These are phyloP conservation scores for Eucalyptus leucophloia DNA, from an alignment of 345 rosid genomes.

Conservation along the genomic window DNA sequence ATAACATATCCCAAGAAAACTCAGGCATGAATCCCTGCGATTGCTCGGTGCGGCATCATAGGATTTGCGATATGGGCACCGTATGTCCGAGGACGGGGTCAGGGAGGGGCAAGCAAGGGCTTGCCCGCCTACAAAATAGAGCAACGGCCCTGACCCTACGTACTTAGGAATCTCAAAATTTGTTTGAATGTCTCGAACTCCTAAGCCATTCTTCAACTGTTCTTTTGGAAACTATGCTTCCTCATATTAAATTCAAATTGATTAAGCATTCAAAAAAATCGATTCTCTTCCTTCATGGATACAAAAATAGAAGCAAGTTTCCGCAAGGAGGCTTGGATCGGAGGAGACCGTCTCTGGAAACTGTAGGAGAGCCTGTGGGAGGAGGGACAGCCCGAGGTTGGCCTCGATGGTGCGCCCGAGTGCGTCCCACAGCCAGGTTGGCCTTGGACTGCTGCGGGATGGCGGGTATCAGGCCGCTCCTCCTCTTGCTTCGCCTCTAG, in stretches of 20 bases:
- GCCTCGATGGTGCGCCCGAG: constrained; percentile 28
- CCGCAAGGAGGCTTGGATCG: constrained; percentile 18
- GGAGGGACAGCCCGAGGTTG: constrained; percentile 22
- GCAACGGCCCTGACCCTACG: background rate
- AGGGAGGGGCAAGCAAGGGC: background rate
- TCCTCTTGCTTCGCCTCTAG: background rate
- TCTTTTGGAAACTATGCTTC: background rate
- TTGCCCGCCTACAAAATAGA: background rate
- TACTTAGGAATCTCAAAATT: background rate
- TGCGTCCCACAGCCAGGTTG: constrained; percentile 34
- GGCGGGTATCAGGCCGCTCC: constrained; percentile 36
- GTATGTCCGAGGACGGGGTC: background rate
- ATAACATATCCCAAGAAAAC: background rate
- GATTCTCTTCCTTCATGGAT: background rate
- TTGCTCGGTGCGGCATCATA: background rate
- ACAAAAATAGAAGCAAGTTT: constrained; percentile 20
- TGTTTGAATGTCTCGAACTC: background rate
- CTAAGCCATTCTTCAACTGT: background rate
- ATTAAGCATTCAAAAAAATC: background rate
- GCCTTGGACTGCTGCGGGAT: constrained; percentile 35
- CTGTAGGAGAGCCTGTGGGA: constrained; percentile 25
- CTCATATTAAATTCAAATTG: background rate
- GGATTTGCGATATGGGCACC: background rate
- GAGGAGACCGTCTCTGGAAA: constrained; percentile 26
- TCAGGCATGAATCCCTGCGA: background rate